A percentile compares a stretch with the other conserved stretches of the same genome.
These are phyloP conservation scores for Picea engelmannii DNA, from an alignment of 83 land plant species.

Conservation along the genomic window DNA sequence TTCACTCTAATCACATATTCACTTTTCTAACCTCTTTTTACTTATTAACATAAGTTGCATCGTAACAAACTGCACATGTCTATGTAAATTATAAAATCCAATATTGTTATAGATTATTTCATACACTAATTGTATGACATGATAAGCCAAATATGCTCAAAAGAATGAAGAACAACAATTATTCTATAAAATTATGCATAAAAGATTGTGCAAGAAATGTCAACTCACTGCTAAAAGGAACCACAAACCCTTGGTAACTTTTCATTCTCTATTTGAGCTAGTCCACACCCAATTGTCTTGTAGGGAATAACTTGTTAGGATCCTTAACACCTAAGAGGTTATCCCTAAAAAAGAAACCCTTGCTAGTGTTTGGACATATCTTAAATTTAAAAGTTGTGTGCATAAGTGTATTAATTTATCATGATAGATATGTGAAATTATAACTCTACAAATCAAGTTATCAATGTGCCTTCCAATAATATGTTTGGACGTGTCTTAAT, in stretches of 20 bases:
- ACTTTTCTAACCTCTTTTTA: no score
- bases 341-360: constrained; percentile 63
- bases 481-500: constrained; percentile 82
- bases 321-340: constrained; percentile 74
- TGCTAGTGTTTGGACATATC: no score
- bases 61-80: background rate
- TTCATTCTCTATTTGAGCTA: constrained; percentile 83
- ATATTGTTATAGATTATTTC: background rate
- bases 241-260: constrained; percentile 50
- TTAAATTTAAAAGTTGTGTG: no score
- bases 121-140: background rate
- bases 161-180: background rate
- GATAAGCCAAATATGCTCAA: background rate
- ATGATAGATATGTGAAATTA: no score
- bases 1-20: no score
- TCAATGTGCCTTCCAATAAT: no score
- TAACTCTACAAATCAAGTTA: no score
- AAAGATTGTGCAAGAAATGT: background rate
- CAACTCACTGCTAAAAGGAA: constrained; percentile 68
- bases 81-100: background rate
- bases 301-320: constrained; percentile 71
- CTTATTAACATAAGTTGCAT: no score
- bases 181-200: background rate
- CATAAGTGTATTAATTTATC: no score
- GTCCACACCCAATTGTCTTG: constrained; percentile 65